Evolutionary conservation across 2,329 filamentous ascomycete species (phyloP).

Genomic region (Phaeosphaeria sp.): DNA sequence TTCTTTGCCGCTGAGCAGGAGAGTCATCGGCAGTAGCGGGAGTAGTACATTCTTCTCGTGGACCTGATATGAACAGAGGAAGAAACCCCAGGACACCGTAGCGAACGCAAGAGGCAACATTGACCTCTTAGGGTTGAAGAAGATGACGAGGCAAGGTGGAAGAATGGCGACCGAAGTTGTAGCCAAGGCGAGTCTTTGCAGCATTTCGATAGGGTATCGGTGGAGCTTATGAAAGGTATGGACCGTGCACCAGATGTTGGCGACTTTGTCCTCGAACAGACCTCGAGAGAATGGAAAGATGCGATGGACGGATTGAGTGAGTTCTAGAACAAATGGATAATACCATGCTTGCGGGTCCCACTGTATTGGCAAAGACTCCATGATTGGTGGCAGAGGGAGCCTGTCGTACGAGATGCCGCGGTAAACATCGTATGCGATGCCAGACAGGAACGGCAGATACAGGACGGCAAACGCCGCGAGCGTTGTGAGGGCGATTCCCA

Average conservation of each 20-base stretch:
- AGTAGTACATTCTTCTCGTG: slow-evolving; percentile 97
- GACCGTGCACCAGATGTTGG: slow-evolving; percentile 95
- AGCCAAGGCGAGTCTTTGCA: slow-evolving; percentile 78
- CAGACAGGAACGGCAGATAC: slow-evolving; percentile 76
- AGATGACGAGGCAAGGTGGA: slow-evolving; percentile 79
- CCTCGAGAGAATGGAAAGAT: slow-evolving; percentile 96
- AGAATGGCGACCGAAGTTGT: slow-evolving; percentile 79
- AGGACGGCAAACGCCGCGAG: slow-evolving; percentile 75
- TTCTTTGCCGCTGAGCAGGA: slow-evolving; percentile 79
- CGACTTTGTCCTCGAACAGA: slow-evolving; percentile 97
- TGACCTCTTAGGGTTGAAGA: slow-evolving; percentile 77
- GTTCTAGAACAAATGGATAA: slow-evolving; percentile 77
- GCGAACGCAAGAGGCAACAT: slow-evolving; percentile 82
- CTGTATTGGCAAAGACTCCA: slow-evolving; percentile 67
- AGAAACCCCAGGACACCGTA: slow-evolving; percentile 93
- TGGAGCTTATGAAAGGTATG: slow-evolving; percentile 90
- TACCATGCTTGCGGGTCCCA: slow-evolving; percentile 70
- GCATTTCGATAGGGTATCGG: slow-evolving; percentile 70
- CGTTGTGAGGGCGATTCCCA: slow-evolving; percentile 79
- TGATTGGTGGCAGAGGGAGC: slow-evolving; percentile 65
- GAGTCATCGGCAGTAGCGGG: slow-evolving; percentile 90
- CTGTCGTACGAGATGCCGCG: slow-evolving; percentile 67
- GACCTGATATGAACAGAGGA: slow-evolving; percentile 96
- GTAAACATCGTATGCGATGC: slow-evolving; percentile 72
- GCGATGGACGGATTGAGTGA: slow-evolving; percentile 86